Conservation (phyloP, 352 stramenopile genomes). For the Globisporangium heterothallicum region DNA sequence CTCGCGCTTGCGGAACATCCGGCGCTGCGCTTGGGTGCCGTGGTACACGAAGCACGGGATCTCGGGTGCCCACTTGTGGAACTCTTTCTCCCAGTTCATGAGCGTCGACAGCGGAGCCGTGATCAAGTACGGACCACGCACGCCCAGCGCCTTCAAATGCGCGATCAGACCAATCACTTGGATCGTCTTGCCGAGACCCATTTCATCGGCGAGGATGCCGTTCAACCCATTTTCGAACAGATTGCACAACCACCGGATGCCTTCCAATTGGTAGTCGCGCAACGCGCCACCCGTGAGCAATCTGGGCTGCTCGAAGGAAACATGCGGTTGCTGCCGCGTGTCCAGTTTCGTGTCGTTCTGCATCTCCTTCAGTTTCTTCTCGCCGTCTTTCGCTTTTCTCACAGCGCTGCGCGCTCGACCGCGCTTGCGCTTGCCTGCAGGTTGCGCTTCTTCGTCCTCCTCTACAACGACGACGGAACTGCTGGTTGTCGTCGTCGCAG, state of each 20-base stretch:
- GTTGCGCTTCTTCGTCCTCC: slow-evolving; percentile 19
- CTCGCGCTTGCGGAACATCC: slow-evolving; percentile 36
- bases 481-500: slow-evolving; percentile 9
- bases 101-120: slow-evolving; percentile 97
- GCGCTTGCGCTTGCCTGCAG: slow-evolving; percentile 25
- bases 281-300: slow-evolving; percentile 76
- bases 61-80: slow-evolving; percentile 66
- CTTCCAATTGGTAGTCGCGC: slow-evolving; percentile 96
- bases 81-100: slow-evolving; percentile 96
- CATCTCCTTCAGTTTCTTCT: slow-evolving; percentile 69
- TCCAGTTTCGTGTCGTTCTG: slow-evolving; percentile 45
- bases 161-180: slow-evolving; percentile 92
- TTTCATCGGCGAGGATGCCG: slow-evolving; percentile 87
- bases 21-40: slow-evolving; percentile 64
- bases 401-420: slow-evolving; percentile 24
- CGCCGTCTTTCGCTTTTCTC: slow-evolving; percentile 36
- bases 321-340: slow-evolving; percentile 31
- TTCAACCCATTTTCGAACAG: slow-evolving; percentile 97
- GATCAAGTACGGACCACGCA: slow-evolving; percentile 94
- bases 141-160: slow-evolving; percentile 88
- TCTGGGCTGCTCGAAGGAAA: slow-evolving; percentile 62
- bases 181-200: slow-evolving; percentile 90
- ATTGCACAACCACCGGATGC: slow-evolving; percentile 95
- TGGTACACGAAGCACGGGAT: slow-evolving; percentile 98
- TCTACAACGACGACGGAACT: slow-evolving; percentile 10